Percentiles rank a stretch among this genome's conserved stretches.
Evolutionary conservation across 2,329 filamentous ascomycete genomes (phyloP).

Genomic region (Aspergillus fumigatus): DNA sequence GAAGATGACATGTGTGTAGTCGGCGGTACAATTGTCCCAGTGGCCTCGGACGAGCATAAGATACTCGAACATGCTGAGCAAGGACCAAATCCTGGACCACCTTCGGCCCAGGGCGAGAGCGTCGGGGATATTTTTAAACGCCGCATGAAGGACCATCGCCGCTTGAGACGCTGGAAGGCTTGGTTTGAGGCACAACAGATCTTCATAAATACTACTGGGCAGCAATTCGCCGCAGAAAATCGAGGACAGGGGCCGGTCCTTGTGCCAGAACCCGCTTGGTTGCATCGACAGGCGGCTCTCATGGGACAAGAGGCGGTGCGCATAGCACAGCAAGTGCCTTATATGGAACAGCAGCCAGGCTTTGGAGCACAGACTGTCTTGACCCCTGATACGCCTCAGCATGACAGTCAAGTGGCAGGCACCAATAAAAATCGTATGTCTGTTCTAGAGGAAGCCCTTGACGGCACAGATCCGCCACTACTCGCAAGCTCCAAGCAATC

Average conservation of each 20-base stretch:
- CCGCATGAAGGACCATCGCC: background rate
- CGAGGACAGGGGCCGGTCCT: background rate
- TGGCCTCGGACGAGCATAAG: background rate
- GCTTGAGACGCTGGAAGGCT: background rate
- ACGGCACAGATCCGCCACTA: background rate
- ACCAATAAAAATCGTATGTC: background rate
- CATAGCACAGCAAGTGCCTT: background rate
- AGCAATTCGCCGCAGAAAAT: background rate
- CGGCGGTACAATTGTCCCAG: background rate
- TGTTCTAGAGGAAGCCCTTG: background rate
- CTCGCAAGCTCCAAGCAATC: background rate
- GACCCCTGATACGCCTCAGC: background rate
- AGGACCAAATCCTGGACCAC: background rate
- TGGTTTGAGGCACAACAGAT: background rate
- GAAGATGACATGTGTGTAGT: background rate
- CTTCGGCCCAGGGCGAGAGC: background rate
- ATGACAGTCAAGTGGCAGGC: background rate
- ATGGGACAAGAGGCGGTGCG: background rate
- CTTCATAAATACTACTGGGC: background rate
- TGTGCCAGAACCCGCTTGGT: background rate
- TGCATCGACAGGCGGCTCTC: background rate
- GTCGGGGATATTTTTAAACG: background rate
- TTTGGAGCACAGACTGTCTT: background rate
- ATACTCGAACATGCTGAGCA: background rate
- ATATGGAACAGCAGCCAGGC: background rate